Percentiles rank a stretch among this genome's conserved stretches.
Evolutionary conservation across 2,329 filamentous ascomycete species (phyloP).

Genomic region (Botrytis paeoniae): DNA sequence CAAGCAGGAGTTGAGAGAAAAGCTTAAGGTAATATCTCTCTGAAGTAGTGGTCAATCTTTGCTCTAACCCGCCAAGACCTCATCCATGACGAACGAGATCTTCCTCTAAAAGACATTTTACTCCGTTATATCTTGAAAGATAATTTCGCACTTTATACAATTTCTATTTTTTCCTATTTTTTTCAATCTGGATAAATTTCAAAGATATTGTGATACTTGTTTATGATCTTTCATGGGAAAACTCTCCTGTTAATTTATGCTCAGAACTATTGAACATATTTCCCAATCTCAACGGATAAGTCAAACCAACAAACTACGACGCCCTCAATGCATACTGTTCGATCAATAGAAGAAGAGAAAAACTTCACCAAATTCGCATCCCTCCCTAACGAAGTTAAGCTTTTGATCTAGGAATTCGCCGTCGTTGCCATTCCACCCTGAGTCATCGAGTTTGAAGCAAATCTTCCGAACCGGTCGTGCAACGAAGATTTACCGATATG

Average conservation of each 20-base stretch:
- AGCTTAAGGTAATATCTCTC: neutral
- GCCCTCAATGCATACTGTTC: too few relatives aligned
- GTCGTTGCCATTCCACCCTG: neutral
- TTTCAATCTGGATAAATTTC: neutral
- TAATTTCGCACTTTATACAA: neutral
- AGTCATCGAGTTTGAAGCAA: neutral
- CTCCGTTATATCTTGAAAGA: neutral
- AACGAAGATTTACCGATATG: neutral
- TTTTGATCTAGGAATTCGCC: neutral
- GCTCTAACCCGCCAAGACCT: neutral
- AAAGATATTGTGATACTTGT: too few relatives aligned
- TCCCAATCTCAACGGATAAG: neutral
- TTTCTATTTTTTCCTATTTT: neutral
- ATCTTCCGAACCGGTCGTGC: neutral
- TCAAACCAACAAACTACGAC: neutral
- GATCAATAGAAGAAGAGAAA: neutral
- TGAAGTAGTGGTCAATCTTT: neutral
- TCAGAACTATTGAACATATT: neutral
- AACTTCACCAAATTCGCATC: neutral
- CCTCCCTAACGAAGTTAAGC: neutral
- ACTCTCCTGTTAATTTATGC: neutral
- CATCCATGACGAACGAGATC: neutral
- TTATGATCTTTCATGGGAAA: neutral
- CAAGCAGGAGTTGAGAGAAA: neutral
- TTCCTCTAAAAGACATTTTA: too few relatives aligned